Evolutionary conservation across 192 early-diverging fungal species (phyloP), one percentile per base, ranked within the genome.

Genomic region (Funneliformis geosporum): DNA sequence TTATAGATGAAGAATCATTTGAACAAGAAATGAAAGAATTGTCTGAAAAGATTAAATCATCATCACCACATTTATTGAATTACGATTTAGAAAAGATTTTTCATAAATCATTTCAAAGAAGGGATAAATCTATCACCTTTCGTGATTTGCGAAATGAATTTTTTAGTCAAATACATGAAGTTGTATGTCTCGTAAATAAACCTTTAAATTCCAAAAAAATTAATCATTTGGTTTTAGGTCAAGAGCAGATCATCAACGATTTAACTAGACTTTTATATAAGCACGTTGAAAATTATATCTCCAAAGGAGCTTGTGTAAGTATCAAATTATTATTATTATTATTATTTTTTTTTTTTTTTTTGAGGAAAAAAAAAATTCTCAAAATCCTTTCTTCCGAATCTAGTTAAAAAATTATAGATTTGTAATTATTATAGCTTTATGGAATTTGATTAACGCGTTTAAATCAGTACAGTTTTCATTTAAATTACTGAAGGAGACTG

Each of bases 81-180:
- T 33, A 66, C 8, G 27, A 33, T 23, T 66, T 66, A 16, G 64
- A 66, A 33, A 27, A 23, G 33, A 33, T 66, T 14, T 38, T 66
- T 66, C 33, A 66, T 66, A 16, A 66, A 12, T 33, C 64, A 38
- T 66, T 66, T 66, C 64, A 28, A 38, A 66, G 64, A 38, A 27
- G 28, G 25, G 64, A 66, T 18, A 39, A 38, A 27, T 12, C 27
- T 5, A 0, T 66, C 2, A 27, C 27, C 14, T 23, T 38, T 16
- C 11, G 7, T 38, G 64, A 66, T 66, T 2, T 66, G 33, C 0
- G 2, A 9, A 14, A 11, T 16, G 28, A 66, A 18, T 38, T 5
- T 5, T 66, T 66, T 66, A 4, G 64, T 27, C 64, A 66, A 66
- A 33, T 66, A 33, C 1, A 10, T 16, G 7, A 16, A 8, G 10